Conservation (phyloP, 352 stramenopile genomes). For the Phytopythium ostracodes region DNA sequence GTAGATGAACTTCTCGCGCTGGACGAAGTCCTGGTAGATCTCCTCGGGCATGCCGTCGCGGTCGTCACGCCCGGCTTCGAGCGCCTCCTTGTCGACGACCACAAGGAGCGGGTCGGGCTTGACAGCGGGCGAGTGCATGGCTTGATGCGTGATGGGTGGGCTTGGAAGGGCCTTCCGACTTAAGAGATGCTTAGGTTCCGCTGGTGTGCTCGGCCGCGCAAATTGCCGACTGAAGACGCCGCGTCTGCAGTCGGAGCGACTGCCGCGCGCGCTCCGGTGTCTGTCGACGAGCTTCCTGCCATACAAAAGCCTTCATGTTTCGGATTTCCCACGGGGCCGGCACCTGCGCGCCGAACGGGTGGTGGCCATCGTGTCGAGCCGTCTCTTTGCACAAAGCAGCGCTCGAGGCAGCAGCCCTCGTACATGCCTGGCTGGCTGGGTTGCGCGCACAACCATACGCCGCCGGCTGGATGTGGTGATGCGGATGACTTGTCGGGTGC, state of each 20-base stretch:
- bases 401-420: not conserved
- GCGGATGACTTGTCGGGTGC: not conserved
- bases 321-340: not conserved
- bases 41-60: constrained; percentile 33
- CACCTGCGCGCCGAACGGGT: not conserved
- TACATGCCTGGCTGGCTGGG: not conserved
- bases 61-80: constrained; percentile 4
- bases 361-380: not conserved
- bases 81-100: constrained; percentile 10
- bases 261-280: not conserved
- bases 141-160: not conserved
- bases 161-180: not conserved
- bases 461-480: not conserved
- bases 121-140: constrained; percentile 13
- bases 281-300: not conserved
- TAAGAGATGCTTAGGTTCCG: not conserved
- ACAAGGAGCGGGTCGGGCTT: constrained; percentile 21
- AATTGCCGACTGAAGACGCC: not conserved
- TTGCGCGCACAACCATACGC: not conserved
- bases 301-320: not conserved
- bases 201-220: not conserved
- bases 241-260: not conserved
- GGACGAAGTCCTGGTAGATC: constrained; percentile 37
- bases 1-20: constrained; percentile 35
- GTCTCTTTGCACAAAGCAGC: not conserved